Evolutionary conservation across 2,329 filamentous ascomycete species (phyloP).

Genomic region (Fusarium burgessii): DNA sequence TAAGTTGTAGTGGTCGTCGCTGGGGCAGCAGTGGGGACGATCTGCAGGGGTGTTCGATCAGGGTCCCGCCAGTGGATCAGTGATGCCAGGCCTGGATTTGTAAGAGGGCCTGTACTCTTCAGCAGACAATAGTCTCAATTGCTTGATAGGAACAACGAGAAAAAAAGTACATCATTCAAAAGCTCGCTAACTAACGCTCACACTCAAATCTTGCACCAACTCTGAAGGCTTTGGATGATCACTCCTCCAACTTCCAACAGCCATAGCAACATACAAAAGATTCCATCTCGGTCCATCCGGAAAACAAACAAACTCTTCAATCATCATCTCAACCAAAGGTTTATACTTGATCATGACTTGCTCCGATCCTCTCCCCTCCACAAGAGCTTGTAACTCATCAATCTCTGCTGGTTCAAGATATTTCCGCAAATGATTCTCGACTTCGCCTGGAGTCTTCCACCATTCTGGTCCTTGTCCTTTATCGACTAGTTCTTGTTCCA

Average conservation of each 20-base stretch:
- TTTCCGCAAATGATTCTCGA: slow-evolving; percentile 37
- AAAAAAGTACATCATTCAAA: background rate
- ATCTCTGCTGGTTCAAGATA: slow-evolving; percentile 33
- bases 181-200: background rate
- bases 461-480: slow-evolving; percentile 29
- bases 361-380: slow-evolving; percentile 36
- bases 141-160: background rate
- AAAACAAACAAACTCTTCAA: slow-evolving; percentile 45
- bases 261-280: slow-evolving; percentile 36
- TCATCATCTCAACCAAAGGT: slow-evolving; percentile 34
- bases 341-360: slow-evolving; percentile 22
- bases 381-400: slow-evolving; percentile 31
- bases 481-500: slow-evolving; percentile 31
- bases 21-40: slow-evolving; percentile 28
- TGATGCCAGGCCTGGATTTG: background rate
- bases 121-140: background rate
- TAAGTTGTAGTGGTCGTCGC: slow-evolving; percentile 35
- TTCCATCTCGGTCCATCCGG: slow-evolving; percentile 44
- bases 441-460: slow-evolving; percentile 42
- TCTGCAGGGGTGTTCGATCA: slow-evolving; percentile 18
- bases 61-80: background rate
- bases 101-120: background rate
- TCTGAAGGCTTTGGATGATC: slow-evolving; percentile 18
- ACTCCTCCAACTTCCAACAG: slow-evolving; percentile 36
- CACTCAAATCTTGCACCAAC: slow-evolving; percentile 4